Evolutionary conservation across 306 rosid genomes (phyloP).

Genomic region (Morella rubra): DNA sequence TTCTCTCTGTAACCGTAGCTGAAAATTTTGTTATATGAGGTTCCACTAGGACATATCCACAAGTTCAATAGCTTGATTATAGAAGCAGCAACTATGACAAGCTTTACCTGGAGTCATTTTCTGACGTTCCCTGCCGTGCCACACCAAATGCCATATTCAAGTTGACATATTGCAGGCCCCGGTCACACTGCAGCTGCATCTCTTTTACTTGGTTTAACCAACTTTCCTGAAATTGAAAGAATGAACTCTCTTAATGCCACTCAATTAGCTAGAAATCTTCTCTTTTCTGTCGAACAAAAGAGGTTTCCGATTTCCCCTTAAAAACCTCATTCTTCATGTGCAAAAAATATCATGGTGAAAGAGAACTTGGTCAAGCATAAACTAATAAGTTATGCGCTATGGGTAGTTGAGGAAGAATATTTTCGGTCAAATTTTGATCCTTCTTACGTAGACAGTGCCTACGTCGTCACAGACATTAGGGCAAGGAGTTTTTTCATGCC

Average conservation of each 20-base stretch:
- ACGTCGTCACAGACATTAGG: neutral
- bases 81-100: neutral
- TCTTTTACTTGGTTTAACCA: conserved; percentile 92
- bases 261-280: neutral
- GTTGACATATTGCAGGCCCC: conserved; percentile 63
- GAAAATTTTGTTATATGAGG: neutral
- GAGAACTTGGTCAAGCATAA: neutral
- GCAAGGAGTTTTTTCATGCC: neutral
- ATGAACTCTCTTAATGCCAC: neutral
- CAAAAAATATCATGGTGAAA: neutral
- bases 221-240: conserved; percentile 68
- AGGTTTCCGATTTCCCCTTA: neutral
- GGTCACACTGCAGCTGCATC: conserved; percentile 77
- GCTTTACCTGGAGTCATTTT: conserved; percentile 54
- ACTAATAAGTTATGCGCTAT: neutral
- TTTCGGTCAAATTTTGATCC: conserved; percentile 15
- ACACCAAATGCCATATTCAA: conserved; percentile 41
- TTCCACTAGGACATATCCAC: neutral
- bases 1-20: too few relatives aligned
- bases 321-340: neutral
- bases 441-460: neutral
- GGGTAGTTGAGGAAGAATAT: neutral
- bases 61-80: conserved; percentile 3
- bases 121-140: conserved; percentile 53
- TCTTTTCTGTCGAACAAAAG: neutral